Conservation (phyloP, 352 stramenopile genomes). For the Elongisporangium anandrum region DNA sequence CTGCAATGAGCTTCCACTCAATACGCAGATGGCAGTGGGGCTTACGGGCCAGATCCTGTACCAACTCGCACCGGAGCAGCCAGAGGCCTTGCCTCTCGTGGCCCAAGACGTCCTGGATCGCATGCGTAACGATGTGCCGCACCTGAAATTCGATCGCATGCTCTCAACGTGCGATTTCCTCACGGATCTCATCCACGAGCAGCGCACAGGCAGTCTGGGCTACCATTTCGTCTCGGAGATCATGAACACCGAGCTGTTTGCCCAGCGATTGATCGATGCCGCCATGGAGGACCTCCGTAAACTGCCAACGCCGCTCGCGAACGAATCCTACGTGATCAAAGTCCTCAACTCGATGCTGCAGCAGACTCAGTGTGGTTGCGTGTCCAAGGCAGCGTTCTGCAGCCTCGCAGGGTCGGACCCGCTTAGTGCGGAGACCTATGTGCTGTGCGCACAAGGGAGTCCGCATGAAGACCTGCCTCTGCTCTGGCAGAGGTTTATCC, state of each 20-base stretch:
- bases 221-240: slow-evolving; percentile 41
- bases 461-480: slow-evolving; percentile 52
- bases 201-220: slow-evolving; percentile 48
- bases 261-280: slow-evolving; percentile 35
- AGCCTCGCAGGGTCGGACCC: not conserved
- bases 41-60: slow-evolving; percentile 36
- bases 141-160: slow-evolving; percentile 63
- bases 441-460: slow-evolving; percentile 21
- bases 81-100: slow-evolving; percentile 10
- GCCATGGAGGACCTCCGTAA: slow-evolving; percentile 33
- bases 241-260: slow-evolving; percentile 22
- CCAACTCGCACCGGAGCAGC: slow-evolving; percentile 41
- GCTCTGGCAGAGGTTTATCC: slow-evolving; percentile 60
- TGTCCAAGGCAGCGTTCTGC: slow-evolving; percentile 48
- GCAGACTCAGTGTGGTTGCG: slow-evolving; percentile 63
- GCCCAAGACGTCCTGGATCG: slow-evolving; percentile 12
- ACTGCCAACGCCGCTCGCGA: slow-evolving; percentile 58
- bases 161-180: slow-evolving; percentile 76
- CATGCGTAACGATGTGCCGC: slow-evolving; percentile 25
- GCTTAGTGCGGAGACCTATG: slow-evolving; percentile 3
- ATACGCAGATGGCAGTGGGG: slow-evolving; percentile 7
- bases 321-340: slow-evolving; percentile 71
- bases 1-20: slow-evolving; percentile 37
- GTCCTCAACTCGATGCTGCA: slow-evolving; percentile 78
- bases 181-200: slow-evolving; percentile 74